Base-by-base conservation (phyloP, 2,329 filamentous ascomycete genomes). In the Ceratocystiopsis sp. region DNA sequence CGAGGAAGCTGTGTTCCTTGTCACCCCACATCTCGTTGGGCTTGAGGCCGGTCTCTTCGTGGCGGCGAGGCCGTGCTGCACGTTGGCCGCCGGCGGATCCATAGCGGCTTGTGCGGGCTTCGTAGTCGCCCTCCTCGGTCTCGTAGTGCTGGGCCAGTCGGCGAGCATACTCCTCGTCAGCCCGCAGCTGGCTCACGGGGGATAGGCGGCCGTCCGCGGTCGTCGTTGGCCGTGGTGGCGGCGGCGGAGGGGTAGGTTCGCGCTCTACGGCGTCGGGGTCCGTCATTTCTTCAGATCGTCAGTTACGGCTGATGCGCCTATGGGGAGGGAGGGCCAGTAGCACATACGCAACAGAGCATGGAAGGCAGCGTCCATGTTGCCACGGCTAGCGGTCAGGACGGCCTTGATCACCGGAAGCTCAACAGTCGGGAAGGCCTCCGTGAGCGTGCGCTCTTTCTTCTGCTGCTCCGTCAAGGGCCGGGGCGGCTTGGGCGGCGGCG, bases 61-160 rank as follows among this genome's bases (percentile, higher is more conserved):
- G 64, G 18, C 21, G 13, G 53, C 61, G 64, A 48, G 57, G 42
- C 14, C 37, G 49, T 14, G 51, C 54, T 55, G 42, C 50, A 21
- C 43, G 38, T 15, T 37, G 34, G 15, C 45, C 42, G 14, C 37
- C 37, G 35, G 47, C 47, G 33, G 45, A 51, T 37, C 63, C 62
- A 53, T 65, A 71, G 18, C 37, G 17, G 42, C 65, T 63, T 2
- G 70, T 73, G 48, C 73, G 66, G 15, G 65, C 64, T 53, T 75
- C 73, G 57, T 78, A 77, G 21, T 66, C 66, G 47, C 68, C 67
- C 41, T 66, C 64, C 25, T 49, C 49, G 46, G 71, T 78, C 51
- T 84, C 78, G 62, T 87, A 96, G 53, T 95, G 86, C 60, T 95
- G 81, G 2, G 89, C 87, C 32, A 98, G 74, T 61, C 93, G 87